Conservation (phyloP, 2,329 filamentous ascomycete species). For the Pestalotiopsis sp. region DNA sequence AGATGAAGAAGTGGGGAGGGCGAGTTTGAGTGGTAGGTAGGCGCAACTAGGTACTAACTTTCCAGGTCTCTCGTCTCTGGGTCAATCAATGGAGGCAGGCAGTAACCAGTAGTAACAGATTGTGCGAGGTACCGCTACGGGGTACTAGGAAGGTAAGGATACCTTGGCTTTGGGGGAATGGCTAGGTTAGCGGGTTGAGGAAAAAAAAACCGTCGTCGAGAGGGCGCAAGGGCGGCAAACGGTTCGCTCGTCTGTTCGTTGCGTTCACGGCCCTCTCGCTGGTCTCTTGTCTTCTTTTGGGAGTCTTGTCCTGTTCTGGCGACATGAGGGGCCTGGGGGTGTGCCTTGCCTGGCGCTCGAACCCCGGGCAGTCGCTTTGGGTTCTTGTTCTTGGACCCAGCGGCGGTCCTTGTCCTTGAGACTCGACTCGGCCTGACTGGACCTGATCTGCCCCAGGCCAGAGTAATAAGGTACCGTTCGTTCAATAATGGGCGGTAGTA, state of each 20-base stretch:
- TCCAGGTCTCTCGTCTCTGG: not conserved
- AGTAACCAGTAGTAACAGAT: not conserved
- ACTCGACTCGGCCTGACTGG: not conserved
- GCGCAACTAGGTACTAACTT: not conserved
- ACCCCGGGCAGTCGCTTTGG: not conserved
- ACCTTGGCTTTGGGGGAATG: not conserved
- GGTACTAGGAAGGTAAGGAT: not conserved
- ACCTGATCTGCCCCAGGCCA: not conserved
- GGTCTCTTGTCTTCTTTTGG: not conserved
- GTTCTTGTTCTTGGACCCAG: not conserved
- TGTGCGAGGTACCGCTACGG: not conserved
- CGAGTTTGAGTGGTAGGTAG: not conserved
- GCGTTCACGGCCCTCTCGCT: constrained; percentile 1
- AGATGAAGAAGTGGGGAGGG: constrained; percentile 9
- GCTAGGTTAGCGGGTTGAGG: not conserved
- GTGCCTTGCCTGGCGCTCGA: not conserved
- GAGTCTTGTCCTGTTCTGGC: not conserved
- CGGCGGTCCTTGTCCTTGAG: not conserved
- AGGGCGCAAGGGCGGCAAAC: not conserved
- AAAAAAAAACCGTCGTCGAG: not conserved
- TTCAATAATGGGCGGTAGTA: not conserved
- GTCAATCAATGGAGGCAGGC: not conserved
- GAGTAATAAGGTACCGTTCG: too few relatives aligned
- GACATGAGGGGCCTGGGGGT: not conserved
- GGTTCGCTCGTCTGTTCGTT: not conserved